Evolutionary conservation across 176 grass and related monocot genomes (phyloP).

Genomic region (Raddia distichophylla): DNA sequence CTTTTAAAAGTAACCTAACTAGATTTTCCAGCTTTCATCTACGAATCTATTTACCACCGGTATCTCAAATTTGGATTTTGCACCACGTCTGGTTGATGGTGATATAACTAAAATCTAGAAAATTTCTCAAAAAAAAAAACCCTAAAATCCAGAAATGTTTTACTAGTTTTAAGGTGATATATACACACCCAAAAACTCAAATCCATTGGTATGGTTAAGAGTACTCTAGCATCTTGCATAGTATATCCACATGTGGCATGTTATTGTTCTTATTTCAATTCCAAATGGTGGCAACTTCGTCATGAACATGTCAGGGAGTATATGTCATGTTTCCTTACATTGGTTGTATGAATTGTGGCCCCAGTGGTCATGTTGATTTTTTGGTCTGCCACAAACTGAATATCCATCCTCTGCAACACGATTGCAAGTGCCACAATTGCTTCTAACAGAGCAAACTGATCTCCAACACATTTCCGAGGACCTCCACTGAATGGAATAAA

Average conservation of each 20-base stretch:
- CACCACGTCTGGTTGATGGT: neutral
- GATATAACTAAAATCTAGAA: neutral
- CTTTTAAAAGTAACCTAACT: neutral
- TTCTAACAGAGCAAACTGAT: conserved; percentile 96
- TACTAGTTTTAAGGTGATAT: neutral
- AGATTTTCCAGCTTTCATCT: neutral
- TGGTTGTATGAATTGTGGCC: conserved; percentile 95
- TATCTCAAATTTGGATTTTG: neutral
- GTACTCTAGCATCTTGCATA: conserved; percentile 19
- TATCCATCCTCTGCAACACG: conserved; percentile 75
- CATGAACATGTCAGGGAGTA: conserved; percentile 15
- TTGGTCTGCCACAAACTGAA: conserved; percentile 80
- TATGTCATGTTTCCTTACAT: conserved; percentile 52
- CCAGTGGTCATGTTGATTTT: conserved; percentile 99
- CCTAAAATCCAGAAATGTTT: too few species aligned
- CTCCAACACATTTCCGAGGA: conserved; percentile 98
- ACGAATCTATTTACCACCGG: neutral
- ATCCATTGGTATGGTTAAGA: neutral
- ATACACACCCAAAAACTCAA: neutral
- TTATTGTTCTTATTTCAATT: conserved; percentile 13
- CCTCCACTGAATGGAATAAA: conserved; percentile 98
- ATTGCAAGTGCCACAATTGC: conserved; percentile 90
- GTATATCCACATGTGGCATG: neutral
- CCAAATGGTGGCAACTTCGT: conserved; percentile 26
- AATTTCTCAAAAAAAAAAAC: too few species aligned